Evolutionary conservation across 1,284 basidiomycete genomes (phyloP).

Genomic region (Thelephora terrestris): DNA sequence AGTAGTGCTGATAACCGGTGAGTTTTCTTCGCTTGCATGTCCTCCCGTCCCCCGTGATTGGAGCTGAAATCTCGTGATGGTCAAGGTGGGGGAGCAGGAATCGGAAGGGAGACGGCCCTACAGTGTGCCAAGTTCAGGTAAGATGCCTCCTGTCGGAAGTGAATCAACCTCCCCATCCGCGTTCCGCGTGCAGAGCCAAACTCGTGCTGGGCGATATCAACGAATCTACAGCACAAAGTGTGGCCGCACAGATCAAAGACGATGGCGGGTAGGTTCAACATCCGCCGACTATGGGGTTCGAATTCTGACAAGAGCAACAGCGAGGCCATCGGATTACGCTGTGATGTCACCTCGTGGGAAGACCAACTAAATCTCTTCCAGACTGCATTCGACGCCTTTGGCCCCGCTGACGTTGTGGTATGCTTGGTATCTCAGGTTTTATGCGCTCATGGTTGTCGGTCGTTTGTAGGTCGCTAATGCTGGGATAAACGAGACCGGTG

Average conservation of each 20-base stretch:
- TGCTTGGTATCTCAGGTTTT: background rate
- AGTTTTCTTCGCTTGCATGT: background rate
- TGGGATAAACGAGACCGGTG: conserved; percentile 35
- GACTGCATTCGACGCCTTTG: conserved; percentile 33
- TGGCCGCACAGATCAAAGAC: too few species aligned
- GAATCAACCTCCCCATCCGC: background rate
- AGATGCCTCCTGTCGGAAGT: background rate
- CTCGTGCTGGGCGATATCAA: conserved; percentile 47
- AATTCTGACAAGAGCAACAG: conserved; percentile 19
- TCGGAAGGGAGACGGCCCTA: conserved; percentile 7
- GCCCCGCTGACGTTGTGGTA: conserved; percentile 43
- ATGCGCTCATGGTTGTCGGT: background rate
- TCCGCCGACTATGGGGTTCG: too few species aligned
- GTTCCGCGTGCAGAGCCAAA: conserved; percentile 31
- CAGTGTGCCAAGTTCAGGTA: conserved; percentile 8
- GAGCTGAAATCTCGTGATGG: background rate
- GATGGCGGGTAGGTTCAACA: too few species aligned
- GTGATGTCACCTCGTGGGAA: conserved; percentile 47
- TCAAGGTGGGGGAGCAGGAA: conserved; percentile 6
- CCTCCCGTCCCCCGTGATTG: too few species aligned
- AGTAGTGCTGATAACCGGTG: background rate
- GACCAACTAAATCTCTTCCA: conserved; percentile 45
- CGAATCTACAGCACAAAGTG: background rate
- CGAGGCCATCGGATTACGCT: conserved; percentile 32
- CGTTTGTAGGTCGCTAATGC: conserved; percentile 40